A percentile compares a stretch with the other conserved stretches of the same genome.
Conservation (phyloP, 2,329 filamentous ascomycete genomes). For the Arthrobotrys iridis region DNA sequence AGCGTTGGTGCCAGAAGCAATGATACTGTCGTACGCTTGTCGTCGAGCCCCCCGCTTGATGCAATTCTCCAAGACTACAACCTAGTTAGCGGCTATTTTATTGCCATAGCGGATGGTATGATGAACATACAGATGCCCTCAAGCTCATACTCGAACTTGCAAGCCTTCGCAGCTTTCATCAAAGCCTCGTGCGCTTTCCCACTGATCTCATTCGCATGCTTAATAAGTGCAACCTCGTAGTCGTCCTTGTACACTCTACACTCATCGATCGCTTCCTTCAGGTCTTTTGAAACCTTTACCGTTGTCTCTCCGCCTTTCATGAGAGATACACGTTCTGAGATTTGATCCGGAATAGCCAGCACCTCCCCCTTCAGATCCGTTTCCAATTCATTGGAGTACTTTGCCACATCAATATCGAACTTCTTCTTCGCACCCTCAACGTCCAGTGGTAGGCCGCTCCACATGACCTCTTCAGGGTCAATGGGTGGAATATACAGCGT, state of each 20-base stretch:
- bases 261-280: constrained; percentile 74
- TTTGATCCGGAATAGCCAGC: constrained; percentile 81
- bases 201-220: constrained; percentile 76
- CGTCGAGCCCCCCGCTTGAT: constrained; percentile 79
- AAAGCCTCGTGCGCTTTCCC: constrained; percentile 66
- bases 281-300: constrained; percentile 56
- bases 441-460: constrained; percentile 86
- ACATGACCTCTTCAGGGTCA: constrained; percentile 88
- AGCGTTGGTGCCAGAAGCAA: constrained; percentile 80
- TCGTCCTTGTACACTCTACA: constrained; percentile 77
- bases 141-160: constrained; percentile 76
- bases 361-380: constrained; percentile 65
- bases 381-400: constrained; percentile 78
- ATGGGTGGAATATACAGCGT: constrained; percentile 92
- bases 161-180: constrained; percentile 44
- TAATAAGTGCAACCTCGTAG: constrained; percentile 77
- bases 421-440: constrained; percentile 76
- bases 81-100: background rate
- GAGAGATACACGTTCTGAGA: constrained; percentile 75
- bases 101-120: background rate
- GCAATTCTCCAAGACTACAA: constrained; percentile 73
- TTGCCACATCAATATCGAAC: constrained; percentile 84
- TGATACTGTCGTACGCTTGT: constrained; percentile 88
- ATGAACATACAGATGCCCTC: constrained; percentile 71
- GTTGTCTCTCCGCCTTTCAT: constrained; percentile 70